Evolutionary conservation across 1,284 basidiomycete species (phyloP), one percentile per base, ranked within the genome.

Genomic region (Cystobasidium sp.): DNA sequence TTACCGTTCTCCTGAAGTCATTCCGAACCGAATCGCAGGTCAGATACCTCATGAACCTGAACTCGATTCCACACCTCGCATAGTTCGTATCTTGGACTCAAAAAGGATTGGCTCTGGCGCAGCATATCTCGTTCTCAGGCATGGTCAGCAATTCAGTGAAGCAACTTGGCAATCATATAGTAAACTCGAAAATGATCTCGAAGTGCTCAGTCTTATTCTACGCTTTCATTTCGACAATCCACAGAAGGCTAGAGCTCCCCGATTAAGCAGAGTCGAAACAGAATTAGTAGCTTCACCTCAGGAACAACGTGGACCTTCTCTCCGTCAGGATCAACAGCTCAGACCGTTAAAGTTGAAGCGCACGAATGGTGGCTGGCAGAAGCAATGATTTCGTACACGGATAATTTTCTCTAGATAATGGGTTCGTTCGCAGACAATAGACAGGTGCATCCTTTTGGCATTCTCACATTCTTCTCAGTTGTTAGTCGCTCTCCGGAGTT

Each of bases 241-340:
- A 6, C 8, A 16, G 46, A 51, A 37, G 10, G n/a, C 39, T 41
- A 63, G 20, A 63, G 61, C 61, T 9, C 61, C 61, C n/a, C 61
- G 8, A 46, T 20, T 63, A 24, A 31, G 5, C 20, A 12, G 39
- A 18, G 39, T 63, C 16, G 44, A 44, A 63, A 63, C 61, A 44
- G 61, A 63, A 63, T n/a, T 63, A 18, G 61, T 63, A 5, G 20
- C 37, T 20, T 10, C 37, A 22, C 7, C 39, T 63, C 37, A 63
- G 6, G 39, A 43, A 7, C 18, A 44, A 10, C 44, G 46, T 37
- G 62, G 62, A 9, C 62, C 62, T 3, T 41, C 62, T 24, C 47
- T 64, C 6, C 43, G 44, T 9, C 62, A 64, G 22, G 62, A 64
- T 64, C 62, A 67, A 62, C 20, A 47, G 46, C 37, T 71, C 63